Percentiles rank a stretch among this genome's conserved stretches.
Evolutionary conservation across 192 early-diverging fungal genomes (phyloP).

Genomic region (Phycomyces blakesleeanus): DNA sequence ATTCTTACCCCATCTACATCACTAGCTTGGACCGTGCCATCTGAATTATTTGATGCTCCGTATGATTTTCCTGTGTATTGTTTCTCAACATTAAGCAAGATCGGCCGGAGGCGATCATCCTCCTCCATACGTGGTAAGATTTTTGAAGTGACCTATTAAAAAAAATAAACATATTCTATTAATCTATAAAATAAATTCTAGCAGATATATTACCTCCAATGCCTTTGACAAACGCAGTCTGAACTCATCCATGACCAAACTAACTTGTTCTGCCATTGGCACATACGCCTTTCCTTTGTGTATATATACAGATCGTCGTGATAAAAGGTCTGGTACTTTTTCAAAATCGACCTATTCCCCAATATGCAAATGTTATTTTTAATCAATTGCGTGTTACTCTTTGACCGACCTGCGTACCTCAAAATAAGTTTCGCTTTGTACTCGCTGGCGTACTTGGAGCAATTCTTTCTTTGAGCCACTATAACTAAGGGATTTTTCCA

Average conservation of each 20-base stretch:
- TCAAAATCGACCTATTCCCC: constrained; percentile 62
- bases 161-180: constrained; percentile 22
- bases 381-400: neutral
- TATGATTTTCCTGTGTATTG: constrained; percentile 77
- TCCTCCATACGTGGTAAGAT: constrained; percentile 85
- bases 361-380: neutral
- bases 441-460: neutral
- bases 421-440: constrained; percentile 42
- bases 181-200: neutral
- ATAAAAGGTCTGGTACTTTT: constrained; percentile 60
- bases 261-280: constrained; percentile 63
- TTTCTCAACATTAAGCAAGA: constrained; percentile 81
- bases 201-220: constrained; percentile 39
- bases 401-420: constrained; percentile 24
- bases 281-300: constrained; percentile 68
- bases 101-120: constrained; percentile 85
- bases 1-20: constrained; percentile 57
- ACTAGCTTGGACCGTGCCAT: constrained; percentile 58
- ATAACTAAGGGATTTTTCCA: constrained; percentile 1
- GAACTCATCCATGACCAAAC: constrained; percentile 76
- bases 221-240: constrained; percentile 50
- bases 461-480: neutral
- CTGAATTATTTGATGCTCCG: constrained; percentile 37
- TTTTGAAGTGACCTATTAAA: constrained; percentile 60
- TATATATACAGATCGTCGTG: constrained; percentile 56